These are phyloP conservation scores for Eruca vesicaria DNA, from an alignment of 441 rosid species.

Conservation along the genomic window DNA sequence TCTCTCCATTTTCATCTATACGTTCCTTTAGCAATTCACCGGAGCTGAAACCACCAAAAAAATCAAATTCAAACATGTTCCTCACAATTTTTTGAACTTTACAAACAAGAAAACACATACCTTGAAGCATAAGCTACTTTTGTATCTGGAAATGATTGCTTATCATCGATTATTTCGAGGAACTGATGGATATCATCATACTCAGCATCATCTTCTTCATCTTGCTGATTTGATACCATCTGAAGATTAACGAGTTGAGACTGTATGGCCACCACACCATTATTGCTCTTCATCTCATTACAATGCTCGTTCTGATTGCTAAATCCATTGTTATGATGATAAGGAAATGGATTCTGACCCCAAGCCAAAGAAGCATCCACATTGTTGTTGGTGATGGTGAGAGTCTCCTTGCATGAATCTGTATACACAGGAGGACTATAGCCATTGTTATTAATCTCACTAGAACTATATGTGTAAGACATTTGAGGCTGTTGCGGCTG, in stretches of 20 bases:
- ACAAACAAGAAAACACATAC: constrained; percentile 30
- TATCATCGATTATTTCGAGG: constrained; percentile 70
- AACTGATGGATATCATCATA: constrained; percentile 77
- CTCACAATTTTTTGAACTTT: neutral
- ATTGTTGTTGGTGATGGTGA: neutral
- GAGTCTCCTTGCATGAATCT: constrained; percentile 46
- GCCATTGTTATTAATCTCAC: constrained; percentile 19
- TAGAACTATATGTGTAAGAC: constrained; percentile 40
- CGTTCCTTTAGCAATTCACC: constrained; percentile 65
- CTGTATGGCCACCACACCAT: constrained; percentile 46
- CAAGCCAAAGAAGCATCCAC: neutral
- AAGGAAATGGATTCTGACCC: constrained; percentile 29
- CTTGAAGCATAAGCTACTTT: constrained; percentile 67
- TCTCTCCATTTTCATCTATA: constrained; percentile 55
- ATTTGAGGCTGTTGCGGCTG: constrained; percentile 37
- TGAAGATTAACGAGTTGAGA: constrained; percentile 52
- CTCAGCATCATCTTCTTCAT: constrained; percentile 38
- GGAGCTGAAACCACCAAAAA: constrained; percentile 46
- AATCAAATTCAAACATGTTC: neutral
- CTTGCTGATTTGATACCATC: constrained; percentile 43
- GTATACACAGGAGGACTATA: constrained; percentile 37
- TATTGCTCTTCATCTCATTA: constrained; percentile 15
- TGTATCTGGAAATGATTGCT: constrained; percentile 65
- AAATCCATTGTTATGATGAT: constrained; percentile 36
- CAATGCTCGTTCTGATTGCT: constrained; percentile 34